Evolutionary conservation across 192 early-diverging fungal species (phyloP), one percentile per base, ranked within the genome.

Genomic region (Backusella tuberculispora): DNA sequence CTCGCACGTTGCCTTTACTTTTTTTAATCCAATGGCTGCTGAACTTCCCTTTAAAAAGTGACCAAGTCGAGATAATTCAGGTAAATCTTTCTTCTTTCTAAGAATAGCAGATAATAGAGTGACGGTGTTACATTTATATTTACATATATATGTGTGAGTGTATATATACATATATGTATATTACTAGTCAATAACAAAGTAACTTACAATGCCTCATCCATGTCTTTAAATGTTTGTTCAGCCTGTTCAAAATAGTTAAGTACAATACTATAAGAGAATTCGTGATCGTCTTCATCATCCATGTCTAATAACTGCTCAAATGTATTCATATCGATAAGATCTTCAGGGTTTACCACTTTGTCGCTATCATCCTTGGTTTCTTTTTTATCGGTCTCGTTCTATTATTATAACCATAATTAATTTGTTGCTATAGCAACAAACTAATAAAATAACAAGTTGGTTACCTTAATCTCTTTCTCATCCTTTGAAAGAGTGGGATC

Each of bases 11-110:
- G 83, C 86, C 67, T 90, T 91, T n/a, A 98, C 92, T 77, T 91
- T 92, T 63, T 82, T 88, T 21, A 96, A 77, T 19, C 96, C 96
- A 41, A 98, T 83, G 0, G 93, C 90, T 14, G 94, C 94, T 2
- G 95, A 96, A 67, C 91, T 93, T 21, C 96, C 96, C 73, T 98
- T 98, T 46, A 97, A 79, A 76, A 96, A 98, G 73, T 98, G 96
- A 6, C 96, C 96, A 24, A 96, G 82, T 40, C 89, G 83, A 14
- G 93, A 94, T 4, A 97, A 87, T 66, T 88, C 86, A 5, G 76
- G 66, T 6, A 97, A 83, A 74, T 97, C 88, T 42, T 90, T 85
- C 60, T 74, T 50, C 15, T 78, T 65, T 48, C 89, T 90, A 74
- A 12, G 64, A 24, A 3, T 8, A 60, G 5, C 7, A 10, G 6